Conservation (phyloP, 768 basidiomycete genomes). For the Trametes punicea region DNA sequence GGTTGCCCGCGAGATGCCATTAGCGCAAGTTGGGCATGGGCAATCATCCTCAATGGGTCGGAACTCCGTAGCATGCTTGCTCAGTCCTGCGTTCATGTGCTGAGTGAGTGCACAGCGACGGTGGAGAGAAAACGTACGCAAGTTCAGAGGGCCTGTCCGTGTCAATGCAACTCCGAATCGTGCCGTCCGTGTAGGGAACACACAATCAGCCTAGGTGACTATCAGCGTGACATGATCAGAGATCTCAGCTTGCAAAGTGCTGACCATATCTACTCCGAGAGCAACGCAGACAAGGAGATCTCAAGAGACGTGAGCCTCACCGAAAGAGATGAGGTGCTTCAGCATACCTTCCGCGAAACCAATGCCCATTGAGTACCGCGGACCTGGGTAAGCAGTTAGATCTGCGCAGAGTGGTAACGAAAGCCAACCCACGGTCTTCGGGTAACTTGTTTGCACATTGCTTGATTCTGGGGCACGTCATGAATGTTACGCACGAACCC, state of each 20-base stretch:
- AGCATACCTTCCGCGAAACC: slow-evolving; percentile 83
- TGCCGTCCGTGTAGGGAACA: slow-evolving; percentile 90
- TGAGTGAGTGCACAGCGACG: slow-evolving; percentile 46
- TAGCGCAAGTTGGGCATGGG: slow-evolving; percentile 82
- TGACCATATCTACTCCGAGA: slow-evolving; percentile 89
- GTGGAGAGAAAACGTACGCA: slow-evolving; percentile 74
- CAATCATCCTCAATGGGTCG: slow-evolving; percentile 70
- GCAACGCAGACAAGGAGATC: slow-evolving; percentile 90
- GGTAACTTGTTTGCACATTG: slow-evolving; percentile 81
- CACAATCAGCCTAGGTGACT: slow-evolving; percentile 73
- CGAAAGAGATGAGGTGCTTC: not conserved
- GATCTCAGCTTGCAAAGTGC: slow-evolving; percentile 5
- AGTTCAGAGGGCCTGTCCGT: slow-evolving; percentile 75
- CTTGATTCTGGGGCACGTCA: slow-evolving; percentile 52
- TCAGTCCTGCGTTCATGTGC: slow-evolving; percentile 44
- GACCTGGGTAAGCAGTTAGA: slow-evolving; percentile 45
- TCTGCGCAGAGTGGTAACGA: not conserved
- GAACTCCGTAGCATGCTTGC: slow-evolving; percentile 68
- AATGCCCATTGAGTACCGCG: slow-evolving; percentile 90
- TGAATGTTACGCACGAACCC: slow-evolving; percentile 6
- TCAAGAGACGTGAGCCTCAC: slow-evolving; percentile 26
- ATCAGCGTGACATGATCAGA: not conserved
- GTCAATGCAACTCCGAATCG: slow-evolving; percentile 90
- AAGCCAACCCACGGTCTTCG: slow-evolving; percentile 56
- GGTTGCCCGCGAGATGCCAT: slow-evolving; percentile 65